Percentiles rank a stretch among this genome's conserved stretches.
Conservation (phyloP, 768 basidiomycete genomes). For the Tylopilus subfusipes region DNA sequence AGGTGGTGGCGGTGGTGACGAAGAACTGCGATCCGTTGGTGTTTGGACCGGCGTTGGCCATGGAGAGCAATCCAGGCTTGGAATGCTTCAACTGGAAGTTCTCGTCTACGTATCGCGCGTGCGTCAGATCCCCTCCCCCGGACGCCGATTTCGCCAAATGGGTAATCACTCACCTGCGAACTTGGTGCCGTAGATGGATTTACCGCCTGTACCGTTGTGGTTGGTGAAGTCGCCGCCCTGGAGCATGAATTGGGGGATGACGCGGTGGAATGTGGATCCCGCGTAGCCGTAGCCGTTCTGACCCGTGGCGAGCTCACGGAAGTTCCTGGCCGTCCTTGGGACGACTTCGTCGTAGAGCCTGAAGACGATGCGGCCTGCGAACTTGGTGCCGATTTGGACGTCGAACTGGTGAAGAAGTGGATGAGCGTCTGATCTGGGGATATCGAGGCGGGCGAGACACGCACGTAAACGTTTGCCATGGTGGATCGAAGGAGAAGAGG, state of each 20-base stretch:
- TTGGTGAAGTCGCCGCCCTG: slow-evolving; percentile 87
- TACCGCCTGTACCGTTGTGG: slow-evolving; percentile 71
- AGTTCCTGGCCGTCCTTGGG: slow-evolving; percentile 75
- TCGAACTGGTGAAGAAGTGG: slow-evolving; percentile 57
- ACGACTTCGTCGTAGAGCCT: slow-evolving; percentile 79
- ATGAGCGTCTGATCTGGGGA: slow-evolving; percentile 2
- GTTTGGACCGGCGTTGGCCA: slow-evolving; percentile 79
- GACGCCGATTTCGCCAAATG: background rate
- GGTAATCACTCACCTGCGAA: slow-evolving; percentile 49
- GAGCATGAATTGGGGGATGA: slow-evolving; percentile 84
- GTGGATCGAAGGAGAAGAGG: slow-evolving; percentile 4
- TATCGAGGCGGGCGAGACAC: background rate
- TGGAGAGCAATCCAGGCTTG: slow-evolving; percentile 64
- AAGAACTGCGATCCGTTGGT: slow-evolving; percentile 93
- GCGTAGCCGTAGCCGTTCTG: slow-evolving; percentile 70
- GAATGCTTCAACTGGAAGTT: slow-evolving; percentile 78
- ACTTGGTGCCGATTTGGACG: slow-evolving; percentile 43
- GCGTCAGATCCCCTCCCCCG: slow-evolving; percentile 14
- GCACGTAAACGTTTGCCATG: slow-evolving; percentile 24
- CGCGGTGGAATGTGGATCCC: slow-evolving; percentile 70
- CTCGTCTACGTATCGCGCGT: slow-evolving; percentile 53
- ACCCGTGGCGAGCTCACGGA: slow-evolving; percentile 85
- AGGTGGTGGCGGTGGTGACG: slow-evolving; percentile 74
- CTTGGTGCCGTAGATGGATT: slow-evolving; percentile 71
- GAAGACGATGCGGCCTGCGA: slow-evolving; percentile 67